Base-by-base conservation (phyloP, 1,284 basidiomycete genomes). In the Trichosporon coremiiforme region DNA sequence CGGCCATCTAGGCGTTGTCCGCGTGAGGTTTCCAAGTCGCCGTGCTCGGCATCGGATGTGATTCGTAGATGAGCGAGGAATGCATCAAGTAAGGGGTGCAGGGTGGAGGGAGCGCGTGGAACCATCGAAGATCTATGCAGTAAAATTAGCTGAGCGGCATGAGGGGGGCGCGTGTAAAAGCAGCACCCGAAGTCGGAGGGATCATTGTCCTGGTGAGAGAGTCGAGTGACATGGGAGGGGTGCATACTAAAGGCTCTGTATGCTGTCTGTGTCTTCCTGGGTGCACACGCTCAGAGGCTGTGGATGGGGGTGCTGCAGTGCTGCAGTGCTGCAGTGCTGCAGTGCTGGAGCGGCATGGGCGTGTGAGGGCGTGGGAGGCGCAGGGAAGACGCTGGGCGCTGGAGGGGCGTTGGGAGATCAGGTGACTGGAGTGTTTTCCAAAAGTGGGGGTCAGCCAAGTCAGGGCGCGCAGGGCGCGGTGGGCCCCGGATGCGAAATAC, bases 351-450 rank as follows among this genome's bases (percentile, higher is more conserved):
- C 41, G 4, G 41, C 17, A 17, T 45, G 41, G 41, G 41, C 17
- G 41, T 45, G 25, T 25, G 25, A 12, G 29, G 20, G 53, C 53
- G 20, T 55, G 25, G 25, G 25, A 15, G 53, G 53, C 4, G 12
- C 20, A 12, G 25, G 53, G 29, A 10, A 20, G 29, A 10, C 36
- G 36, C 50, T 50, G 47, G 17, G 8, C 20, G 22, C 25, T 25
- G 25, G 25, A 25, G 25, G 25, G 25, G 15, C 9, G 33, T 8
- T 29, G 53, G 25, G 12, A 15, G 29, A 57, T 57, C 53, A 57
- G 53, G 53, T 57, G 53, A 57, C 53, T 29, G 22, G 53, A 25
- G 53, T 57, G 53, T 57, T 57, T 57, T 57, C 53, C 53, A 57
- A 57, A 57, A 57, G 53, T 57, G 53, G 53, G 53, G 53, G 53